Conservation (phyloP, 106 monocot species). For the Platanthera guangdongensis region DNA sequence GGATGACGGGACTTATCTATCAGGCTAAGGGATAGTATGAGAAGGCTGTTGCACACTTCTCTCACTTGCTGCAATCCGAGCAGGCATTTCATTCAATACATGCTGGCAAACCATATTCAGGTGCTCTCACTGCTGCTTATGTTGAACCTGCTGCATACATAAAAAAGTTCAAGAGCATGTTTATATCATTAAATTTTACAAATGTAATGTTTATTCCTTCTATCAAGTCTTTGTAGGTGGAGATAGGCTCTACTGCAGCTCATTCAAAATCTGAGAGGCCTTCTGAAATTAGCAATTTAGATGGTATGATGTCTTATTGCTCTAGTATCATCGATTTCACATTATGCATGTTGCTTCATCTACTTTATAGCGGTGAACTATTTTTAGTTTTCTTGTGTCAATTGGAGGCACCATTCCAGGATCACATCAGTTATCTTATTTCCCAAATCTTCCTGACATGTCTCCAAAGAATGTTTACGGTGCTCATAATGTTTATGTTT, state of each 20-base stretch:
- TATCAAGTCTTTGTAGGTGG: slow-evolving; percentile 83
- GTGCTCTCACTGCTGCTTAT: too few relatives aligned
- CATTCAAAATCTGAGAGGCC: slow-evolving; percentile 24
- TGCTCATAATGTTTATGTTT: slow-evolving; percentile 89
- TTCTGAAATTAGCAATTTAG: slow-evolving; percentile 34
- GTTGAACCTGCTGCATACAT: slow-evolving; percentile 27
- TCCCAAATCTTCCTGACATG: slow-evolving; percentile 95
- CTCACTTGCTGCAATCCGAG: too few relatives aligned
- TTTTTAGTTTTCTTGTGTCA: too few relatives aligned
- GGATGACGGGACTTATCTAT: too few relatives aligned
- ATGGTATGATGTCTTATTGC: slow-evolving; percentile 30
- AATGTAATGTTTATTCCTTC: slow-evolving; percentile 89
- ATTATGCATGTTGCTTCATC: not conserved
- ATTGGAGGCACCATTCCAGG: slow-evolving; percentile 61
- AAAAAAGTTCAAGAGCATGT: slow-evolving; percentile 80
- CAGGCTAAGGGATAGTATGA: too few relatives aligned
- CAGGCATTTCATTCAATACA: too few relatives aligned
- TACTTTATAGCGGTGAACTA: too few relatives aligned
- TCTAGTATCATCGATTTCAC: not conserved
- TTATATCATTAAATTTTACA: slow-evolving; percentile 92
- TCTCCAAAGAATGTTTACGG: slow-evolving; percentile 98
- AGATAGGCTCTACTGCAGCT: slow-evolving; percentile 41
- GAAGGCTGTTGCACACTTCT: too few relatives aligned
- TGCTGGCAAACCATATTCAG: too few relatives aligned
- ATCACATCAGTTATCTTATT: slow-evolving; percentile 70